Evolutionary conservation across 257 asterid species (phyloP).

Genomic region (Solanum phureja): DNA sequence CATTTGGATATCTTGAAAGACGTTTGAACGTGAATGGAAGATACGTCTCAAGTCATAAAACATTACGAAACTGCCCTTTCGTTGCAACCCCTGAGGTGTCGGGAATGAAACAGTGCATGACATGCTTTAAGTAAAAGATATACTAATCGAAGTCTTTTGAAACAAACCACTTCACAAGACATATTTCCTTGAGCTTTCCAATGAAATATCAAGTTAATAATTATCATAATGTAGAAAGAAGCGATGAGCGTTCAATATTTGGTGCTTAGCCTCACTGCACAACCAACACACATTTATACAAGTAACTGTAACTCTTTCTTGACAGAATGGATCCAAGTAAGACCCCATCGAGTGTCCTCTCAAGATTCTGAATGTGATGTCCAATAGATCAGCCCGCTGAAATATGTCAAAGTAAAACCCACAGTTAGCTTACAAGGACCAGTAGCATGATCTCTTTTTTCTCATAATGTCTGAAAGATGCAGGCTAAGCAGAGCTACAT

Average conservation of each 20-base stretch:
- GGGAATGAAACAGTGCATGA: neutral
- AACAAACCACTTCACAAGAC: neutral
- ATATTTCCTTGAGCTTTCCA: neutral
- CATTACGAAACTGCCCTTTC: neutral
- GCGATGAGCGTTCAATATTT: too few relatives aligned
- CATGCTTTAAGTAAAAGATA: neutral
- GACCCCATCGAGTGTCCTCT: too few relatives aligned
- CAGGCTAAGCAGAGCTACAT: neutral
- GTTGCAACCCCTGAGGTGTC: neutral
- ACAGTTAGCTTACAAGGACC: neutral
- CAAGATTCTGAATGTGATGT: too few relatives aligned
- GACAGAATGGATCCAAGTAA: too few relatives aligned
- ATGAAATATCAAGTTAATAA: neutral
- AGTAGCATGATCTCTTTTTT: neutral
- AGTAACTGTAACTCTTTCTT: too few relatives aligned
- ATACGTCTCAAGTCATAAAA: neutral
- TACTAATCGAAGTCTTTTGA: neutral
- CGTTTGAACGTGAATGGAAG: neutral
- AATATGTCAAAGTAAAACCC: neutral
- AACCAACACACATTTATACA: too few relatives aligned
- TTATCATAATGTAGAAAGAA: too few relatives aligned
- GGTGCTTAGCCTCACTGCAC: too few relatives aligned
- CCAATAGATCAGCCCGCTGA: conserved; percentile 50
- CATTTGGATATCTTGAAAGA: neutral
- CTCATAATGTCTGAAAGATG: conserved; percentile 2